phyloP scores from a whole-genome alignment of 169 alveolate species.

The Eimeria praecox region DNA sequence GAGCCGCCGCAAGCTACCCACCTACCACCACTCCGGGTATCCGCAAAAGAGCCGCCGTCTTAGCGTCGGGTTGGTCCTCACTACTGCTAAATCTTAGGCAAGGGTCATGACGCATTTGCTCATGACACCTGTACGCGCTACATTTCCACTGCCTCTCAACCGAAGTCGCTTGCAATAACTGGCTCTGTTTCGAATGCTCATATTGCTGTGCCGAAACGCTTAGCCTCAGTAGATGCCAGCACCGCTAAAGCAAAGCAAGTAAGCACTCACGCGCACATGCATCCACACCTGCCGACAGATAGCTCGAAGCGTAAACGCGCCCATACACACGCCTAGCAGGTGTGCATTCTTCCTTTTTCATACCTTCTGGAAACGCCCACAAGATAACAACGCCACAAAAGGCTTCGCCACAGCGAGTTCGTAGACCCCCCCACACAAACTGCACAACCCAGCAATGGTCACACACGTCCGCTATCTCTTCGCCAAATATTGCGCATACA shows the following conservation, averaged over 20 bases:
- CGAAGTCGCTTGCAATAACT: neutral
- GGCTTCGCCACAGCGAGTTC: neutral
- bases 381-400: neutral
- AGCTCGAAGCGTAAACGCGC: no score
- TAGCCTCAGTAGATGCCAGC: neutral
- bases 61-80: neutral
- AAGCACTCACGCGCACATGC: no score
- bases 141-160: neutral
- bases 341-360: neutral
- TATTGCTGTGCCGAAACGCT: neutral
- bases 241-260: neutral
- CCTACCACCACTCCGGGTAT: neutral
- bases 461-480: neutral
- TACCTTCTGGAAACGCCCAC: neutral
- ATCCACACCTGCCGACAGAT: no score
- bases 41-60: neutral
- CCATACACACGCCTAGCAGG: no score
- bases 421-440: neutral
- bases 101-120: neutral
- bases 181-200: neutral
- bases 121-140: neutral
- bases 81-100: neutral
- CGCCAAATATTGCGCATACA: no score
- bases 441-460: neutral
- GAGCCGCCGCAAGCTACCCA: neutral